phyloP scores from a whole-genome alignment of 176 grass and related monocot genomes.

The Chrysopogon serrulatus region DNA sequence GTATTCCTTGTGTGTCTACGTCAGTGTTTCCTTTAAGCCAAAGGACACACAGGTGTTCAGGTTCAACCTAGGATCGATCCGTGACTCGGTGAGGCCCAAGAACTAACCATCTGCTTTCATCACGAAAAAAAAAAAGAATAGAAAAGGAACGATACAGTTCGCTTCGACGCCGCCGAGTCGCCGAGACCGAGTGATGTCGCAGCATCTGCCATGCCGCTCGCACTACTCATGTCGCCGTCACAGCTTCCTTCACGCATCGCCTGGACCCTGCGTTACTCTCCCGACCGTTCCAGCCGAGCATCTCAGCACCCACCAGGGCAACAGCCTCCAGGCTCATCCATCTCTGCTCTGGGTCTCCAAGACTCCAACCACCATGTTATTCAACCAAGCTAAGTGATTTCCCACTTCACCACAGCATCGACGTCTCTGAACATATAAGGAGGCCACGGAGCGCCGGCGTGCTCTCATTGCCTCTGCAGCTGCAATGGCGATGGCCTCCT shows the following conservation, averaged over 20 bases:
- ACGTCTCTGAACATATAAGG: constrained; percentile 2
- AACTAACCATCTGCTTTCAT: neutral
- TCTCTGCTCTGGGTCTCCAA: neutral
- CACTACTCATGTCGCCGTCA: constrained; percentile 35
- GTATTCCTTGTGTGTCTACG: no score
- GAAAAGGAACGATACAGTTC: neutral
- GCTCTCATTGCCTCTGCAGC: neutral
- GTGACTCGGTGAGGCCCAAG: neutral
- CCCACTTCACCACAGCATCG: neutral
- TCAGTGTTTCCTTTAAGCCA: constrained; percentile 15
- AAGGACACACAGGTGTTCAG: neutral
- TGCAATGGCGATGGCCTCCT: neutral
- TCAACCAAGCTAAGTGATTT: neutral
- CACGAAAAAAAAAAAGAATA: neutral
- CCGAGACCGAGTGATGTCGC: no score
- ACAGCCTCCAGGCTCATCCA: no score
- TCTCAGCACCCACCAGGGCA: no score
- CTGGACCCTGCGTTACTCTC: no score
- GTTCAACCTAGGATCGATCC: neutral
- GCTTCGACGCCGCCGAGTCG: neutral
- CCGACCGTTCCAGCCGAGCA: no score
- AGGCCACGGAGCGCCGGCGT: neutral
- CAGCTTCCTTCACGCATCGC: constrained; percentile 57
- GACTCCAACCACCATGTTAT: constrained; percentile 5
- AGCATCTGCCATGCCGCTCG: neutral